Percentiles rank a stretch among this genome's conserved stretches.
These are phyloP conservation scores for Solanum lycopersicoides DNA, from an alignment of 257 asterid genomes.

Conservation along the genomic window DNA sequence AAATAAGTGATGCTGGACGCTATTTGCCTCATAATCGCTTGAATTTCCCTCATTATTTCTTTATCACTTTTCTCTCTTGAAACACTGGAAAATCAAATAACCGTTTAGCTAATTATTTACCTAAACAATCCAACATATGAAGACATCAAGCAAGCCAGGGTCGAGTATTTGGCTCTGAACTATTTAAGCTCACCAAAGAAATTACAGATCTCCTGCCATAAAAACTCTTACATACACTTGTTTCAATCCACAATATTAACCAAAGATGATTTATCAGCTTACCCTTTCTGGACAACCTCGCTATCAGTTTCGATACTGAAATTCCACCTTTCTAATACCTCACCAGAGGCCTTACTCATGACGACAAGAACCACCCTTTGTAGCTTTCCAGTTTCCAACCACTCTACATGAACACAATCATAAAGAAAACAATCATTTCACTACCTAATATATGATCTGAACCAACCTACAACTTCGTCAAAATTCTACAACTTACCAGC, in stretches of 20 bases:
- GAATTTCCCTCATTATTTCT: slow-evolving; percentile 95
- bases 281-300: slow-evolving; percentile 91
- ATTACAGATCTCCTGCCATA: neutral
- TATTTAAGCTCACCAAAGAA: neutral
- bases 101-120: neutral
- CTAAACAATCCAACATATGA: neutral
- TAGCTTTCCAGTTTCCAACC: slow-evolving; percentile 91
- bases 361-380: slow-evolving; percentile 89
- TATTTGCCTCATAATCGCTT: slow-evolving; percentile 94
- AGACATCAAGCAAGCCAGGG: neutral
- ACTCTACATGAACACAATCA: slow-evolving; percentile 29
- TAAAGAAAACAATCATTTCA: neutral
- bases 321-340: slow-evolving; percentile 97
- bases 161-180: neutral
- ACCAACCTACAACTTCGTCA: neutral
- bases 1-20: slow-evolving; percentile 92
- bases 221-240: neutral
- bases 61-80: slow-evolving; percentile 90
- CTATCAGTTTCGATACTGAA: slow-evolving; percentile 74
- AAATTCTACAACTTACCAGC: slow-evolving; percentile 36
- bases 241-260: neutral
- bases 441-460: neutral
- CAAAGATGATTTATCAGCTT: slow-evolving; percentile 2
- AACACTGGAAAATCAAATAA: slow-evolving; percentile 24
- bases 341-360: slow-evolving; percentile 81